Conservation (phyloP, 805 yeast species). For the Spathaspora passalidarum region DNA sequence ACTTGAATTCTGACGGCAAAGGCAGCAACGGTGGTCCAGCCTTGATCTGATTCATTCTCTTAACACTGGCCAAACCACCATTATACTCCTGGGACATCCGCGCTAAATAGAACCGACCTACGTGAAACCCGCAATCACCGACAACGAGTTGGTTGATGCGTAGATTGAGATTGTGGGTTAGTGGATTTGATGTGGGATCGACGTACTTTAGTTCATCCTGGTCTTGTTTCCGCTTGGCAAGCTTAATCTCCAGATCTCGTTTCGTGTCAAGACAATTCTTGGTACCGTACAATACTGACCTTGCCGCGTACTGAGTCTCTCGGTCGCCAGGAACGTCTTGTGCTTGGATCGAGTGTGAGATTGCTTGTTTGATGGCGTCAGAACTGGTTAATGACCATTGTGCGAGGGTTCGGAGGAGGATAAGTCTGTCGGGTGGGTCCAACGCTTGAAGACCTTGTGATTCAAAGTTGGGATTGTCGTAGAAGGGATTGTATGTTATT, state of each 20-base stretch:
- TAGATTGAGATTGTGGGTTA: slow-evolving; percentile 28
- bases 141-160: slow-evolving; percentile 33
- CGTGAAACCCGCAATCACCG: slow-evolving; percentile 39
- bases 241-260: slow-evolving; percentile 28
- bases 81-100: slow-evolving; percentile 31
- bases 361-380: slow-evolving; percentile 23
- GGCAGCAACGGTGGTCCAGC: slow-evolving; percentile 7
- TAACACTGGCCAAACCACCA: slow-evolving; percentile 36
- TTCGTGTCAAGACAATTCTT: slow-evolving; percentile 28
- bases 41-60: slow-evolving; percentile 28
- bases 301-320: slow-evolving; percentile 33
- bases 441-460: slow-evolving; percentile 31
- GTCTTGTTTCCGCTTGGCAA: slow-evolving; percentile 23
- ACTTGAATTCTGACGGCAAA: slow-evolving; percentile 29
- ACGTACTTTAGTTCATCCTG: slow-evolving; percentile 25
- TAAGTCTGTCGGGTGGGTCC: slow-evolving; percentile 30
- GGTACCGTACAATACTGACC: slow-evolving; percentile 35
- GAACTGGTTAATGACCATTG: slow-evolving; percentile 36
- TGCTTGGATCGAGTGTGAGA: slow-evolving; percentile 19
- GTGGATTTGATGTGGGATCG: slow-evolving; percentile 39
- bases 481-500: slow-evolving; percentile 20
- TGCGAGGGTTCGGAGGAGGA: slow-evolving; percentile 32
- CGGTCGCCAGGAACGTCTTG: slow-evolving; percentile 40
- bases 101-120: slow-evolving; percentile 39
- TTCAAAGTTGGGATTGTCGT: slow-evolving; percentile 24